Base-by-base conservation (phyloP, 768 basidiomycete genomes). In the Pulveroboletus sp. region DNA sequence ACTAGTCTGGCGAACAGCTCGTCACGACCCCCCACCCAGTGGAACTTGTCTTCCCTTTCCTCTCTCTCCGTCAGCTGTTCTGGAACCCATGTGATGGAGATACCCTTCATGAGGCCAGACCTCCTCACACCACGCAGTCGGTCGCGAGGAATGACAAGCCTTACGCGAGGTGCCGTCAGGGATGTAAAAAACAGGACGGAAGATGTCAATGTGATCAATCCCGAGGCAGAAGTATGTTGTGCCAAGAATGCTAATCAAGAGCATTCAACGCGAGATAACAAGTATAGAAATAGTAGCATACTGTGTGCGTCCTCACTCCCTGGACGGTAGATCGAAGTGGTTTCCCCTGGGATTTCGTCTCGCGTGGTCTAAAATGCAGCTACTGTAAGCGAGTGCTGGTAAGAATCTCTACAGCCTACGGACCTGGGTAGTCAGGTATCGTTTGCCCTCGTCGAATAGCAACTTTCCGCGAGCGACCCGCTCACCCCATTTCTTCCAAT, bases 1-100 rank as follows among this genome's bases (percentile, higher is more conserved):
- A 85, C 72, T 11, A 87, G 73, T 50, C 83, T 67, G 39, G 80
- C 81, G 62, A 87, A 86, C 15, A 86, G 61, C 41, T 86, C 84
- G 63, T 86, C 82, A 6, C 84, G 76, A 24, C 68, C 72, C 30
- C 77, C 78, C 35, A 86, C 73, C 79, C 81, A 83, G 15, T 67
- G 53, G 58, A 86, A 84, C 56, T 67, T 78, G 45, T 80, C 82
- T 47, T 79, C 77, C 46, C 67, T 73, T 50, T 72, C 72, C 30
- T 61, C 64, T 14, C 58, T 63, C n/a, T 56, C 50, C 14, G 69
- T 66, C 6, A 51, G 27, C 7, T 47, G 48, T 24, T 58, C 56
- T 5, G 69, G 60, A 35, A 46, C 51, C 76, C 78, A 83, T 39
- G 64, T 63, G 21, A 87, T 62, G 12, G 69, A 60, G 26, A 87